Base-by-base conservation (phyloP, 495 filamentous ascomycete species). In the Oidiodendron maius region DNA sequence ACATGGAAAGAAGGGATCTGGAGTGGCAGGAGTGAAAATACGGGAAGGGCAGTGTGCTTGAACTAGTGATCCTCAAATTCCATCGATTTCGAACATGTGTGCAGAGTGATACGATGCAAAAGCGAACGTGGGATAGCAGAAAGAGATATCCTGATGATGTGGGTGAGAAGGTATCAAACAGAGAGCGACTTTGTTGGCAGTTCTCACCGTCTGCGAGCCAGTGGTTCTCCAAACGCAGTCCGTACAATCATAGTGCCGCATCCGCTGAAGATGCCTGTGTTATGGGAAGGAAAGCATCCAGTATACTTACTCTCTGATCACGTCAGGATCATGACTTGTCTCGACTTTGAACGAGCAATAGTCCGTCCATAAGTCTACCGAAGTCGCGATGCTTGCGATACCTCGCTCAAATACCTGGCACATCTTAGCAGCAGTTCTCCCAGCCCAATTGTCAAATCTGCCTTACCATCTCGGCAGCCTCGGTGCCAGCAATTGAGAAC, bases 291-390 rank as follows among this genome's bases (percentile, higher is more conserved):
- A 87, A 89, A 85, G 67, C 64, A 69, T 72, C 69, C 72, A 61
- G 59, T 68, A 59, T 68, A 97, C 93, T 96, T 95, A 98, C 93
- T 97, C 93, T 96, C 94, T 84, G 71, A 96, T 95, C 64, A 91
- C 78, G 60, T 95, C 87, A 49, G 86, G 74, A 57, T 94, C 89
- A 72, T 99, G 93, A 57, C 84, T 91, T 40, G 94, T 97, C 55
- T 96, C 89, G 64, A 89, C 87, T 66, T 99, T 99, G 79, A 97
- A 97, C 53, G 78, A 75, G 72, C 91, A 97, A 71, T 96, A 99
- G 55, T 91, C 90, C 32, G 88, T 84, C 93, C 93, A 99, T 26
- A 97, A 76, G 59, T 97, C 93, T 51, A 96, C 91, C 2, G 90
- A 96, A 49, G 84, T 89, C 6, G 84, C 82, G 61, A 97, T 90